These are phyloP conservation scores for Asterella californica DNA, from an alignment of 225 moss, liverwort and hornwort genomes.

Conservation along the genomic window DNA sequence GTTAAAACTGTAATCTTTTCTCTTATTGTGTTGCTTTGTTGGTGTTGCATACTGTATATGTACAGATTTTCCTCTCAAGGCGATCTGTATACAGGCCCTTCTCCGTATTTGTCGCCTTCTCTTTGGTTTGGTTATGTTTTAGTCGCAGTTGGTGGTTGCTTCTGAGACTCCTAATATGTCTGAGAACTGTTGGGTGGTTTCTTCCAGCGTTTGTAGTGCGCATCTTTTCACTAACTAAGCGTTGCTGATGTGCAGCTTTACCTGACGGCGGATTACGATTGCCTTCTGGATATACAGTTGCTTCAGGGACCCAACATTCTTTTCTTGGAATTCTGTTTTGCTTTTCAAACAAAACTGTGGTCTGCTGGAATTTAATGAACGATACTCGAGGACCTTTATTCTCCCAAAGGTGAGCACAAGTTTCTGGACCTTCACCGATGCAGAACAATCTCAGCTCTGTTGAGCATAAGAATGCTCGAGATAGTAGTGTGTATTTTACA, in stretches of 20 bases:
- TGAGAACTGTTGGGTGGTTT: neutral
- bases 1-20: neutral
- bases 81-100: neutral
- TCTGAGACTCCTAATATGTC: neutral
- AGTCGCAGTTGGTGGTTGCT: too few relatives aligned
- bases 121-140: neutral
- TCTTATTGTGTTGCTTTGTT: neutral
- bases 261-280: constrained; percentile 19
- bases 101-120: neutral
- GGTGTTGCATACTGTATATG: neutral
- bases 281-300: constrained; percentile 27
- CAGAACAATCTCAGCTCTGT: neutral
- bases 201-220: neutral
- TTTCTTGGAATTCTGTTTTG: constrained; percentile 29
- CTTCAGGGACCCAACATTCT: constrained; percentile 22
- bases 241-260: constrained; percentile 24
- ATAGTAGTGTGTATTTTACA: too few relatives aligned
- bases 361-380: constrained; percentile 3
- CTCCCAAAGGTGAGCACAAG: neutral
- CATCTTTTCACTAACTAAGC: neutral
- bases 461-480: neutral
- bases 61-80: neutral
- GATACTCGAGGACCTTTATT: neutral
- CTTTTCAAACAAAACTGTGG: constrained; percentile 21
- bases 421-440: neutral